These are phyloP conservation scores for Aschersonia sp. DNA, from an alignment of 2,329 filamentous ascomycete genomes.

Conservation along the genomic window DNA sequence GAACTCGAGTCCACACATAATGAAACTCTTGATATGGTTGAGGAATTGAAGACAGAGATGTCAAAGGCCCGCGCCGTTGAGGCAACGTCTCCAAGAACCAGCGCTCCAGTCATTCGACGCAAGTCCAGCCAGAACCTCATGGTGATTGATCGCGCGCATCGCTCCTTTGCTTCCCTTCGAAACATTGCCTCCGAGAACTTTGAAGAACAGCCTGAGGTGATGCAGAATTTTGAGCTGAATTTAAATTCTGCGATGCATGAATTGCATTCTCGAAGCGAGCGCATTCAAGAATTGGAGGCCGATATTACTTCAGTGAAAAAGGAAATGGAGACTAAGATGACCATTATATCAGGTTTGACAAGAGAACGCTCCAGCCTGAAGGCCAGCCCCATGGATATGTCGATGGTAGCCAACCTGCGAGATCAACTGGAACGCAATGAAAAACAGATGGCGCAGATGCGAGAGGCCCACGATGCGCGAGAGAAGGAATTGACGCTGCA, in stretches of 20 bases:
- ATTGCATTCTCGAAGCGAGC: constrained; percentile 70
- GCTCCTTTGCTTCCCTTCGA: constrained; percentile 77
- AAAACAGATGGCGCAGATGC: constrained; percentile 59
- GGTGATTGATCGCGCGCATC: constrained; percentile 77
- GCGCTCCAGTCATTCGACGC: constrained; percentile 71
- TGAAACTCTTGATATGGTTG: constrained; percentile 69
- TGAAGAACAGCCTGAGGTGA: constrained; percentile 63
- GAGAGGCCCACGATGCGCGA: constrained; percentile 54
- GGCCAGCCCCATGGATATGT: constrained; percentile 74
- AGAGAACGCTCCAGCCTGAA: constrained; percentile 86
- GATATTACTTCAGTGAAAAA: constrained; percentile 74
- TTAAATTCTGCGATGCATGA: constrained; percentile 88
- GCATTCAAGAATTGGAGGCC: constrained; percentile 77
- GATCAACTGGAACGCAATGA: constrained; percentile 83
- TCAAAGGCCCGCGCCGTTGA: constrained; percentile 56
- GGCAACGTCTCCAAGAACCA: constrained; percentile 44
- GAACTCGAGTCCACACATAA: constrained; percentile 71
- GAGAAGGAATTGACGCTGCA: constrained; percentile 64
- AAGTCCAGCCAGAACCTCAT: constrained; percentile 87
- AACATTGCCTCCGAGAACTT: constrained; percentile 83
- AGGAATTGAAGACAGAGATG: constrained; percentile 79
- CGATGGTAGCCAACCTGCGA: constrained; percentile 71
- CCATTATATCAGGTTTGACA: constrained; percentile 86
- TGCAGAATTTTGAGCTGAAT: constrained; percentile 88
- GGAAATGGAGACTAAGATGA: constrained; percentile 95